These are phyloP conservation scores for Orbilia javanica DNA, from an alignment of 2,329 filamentous ascomycete species.

Conservation along the genomic window DNA sequence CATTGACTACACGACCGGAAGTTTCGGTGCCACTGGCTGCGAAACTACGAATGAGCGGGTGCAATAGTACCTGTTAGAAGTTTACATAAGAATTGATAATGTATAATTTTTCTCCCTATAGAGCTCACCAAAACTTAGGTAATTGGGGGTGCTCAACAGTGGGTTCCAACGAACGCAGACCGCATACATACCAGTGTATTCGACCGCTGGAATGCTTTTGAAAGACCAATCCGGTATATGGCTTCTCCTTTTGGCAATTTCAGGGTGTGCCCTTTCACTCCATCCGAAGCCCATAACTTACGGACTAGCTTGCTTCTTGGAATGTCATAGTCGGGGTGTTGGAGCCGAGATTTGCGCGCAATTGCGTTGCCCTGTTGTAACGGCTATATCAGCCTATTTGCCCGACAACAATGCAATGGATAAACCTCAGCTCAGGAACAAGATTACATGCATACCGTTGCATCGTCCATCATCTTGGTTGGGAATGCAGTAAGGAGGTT, in stretches of 20 bases:
- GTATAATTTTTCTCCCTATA: not conserved
- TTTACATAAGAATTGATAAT: conserved; percentile 8
- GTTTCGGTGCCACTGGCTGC: not conserved
- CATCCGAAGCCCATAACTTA: not conserved
- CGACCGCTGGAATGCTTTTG: conserved; percentile 9
- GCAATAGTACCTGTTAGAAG: not conserved
- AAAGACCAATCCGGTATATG: not conserved
- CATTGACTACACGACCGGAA: not conserved
- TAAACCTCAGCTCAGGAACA: not conserved
- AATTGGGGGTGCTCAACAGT: not conserved
- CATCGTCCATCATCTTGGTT: not conserved
- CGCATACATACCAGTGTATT: conserved; percentile 6
- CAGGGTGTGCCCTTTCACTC: conserved; percentile 7
- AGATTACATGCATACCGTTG: conserved; percentile 7
- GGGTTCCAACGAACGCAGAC: not conserved
- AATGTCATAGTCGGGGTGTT: not conserved
- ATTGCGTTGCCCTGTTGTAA: conserved; percentile 17
- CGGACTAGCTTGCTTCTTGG: not conserved
- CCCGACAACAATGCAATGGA: not conserved
- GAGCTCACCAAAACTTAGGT: conserved; percentile 1
- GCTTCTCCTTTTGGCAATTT: conserved; percentile 6
- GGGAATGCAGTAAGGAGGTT: conserved; percentile 39
- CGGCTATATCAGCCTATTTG: conserved; percentile 19
- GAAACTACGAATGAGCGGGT: conserved; percentile 5
- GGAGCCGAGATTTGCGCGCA: not conserved